Conservation (phyloP, 352 stramenopile species). For the Phytophthora colocasiae region DNA sequence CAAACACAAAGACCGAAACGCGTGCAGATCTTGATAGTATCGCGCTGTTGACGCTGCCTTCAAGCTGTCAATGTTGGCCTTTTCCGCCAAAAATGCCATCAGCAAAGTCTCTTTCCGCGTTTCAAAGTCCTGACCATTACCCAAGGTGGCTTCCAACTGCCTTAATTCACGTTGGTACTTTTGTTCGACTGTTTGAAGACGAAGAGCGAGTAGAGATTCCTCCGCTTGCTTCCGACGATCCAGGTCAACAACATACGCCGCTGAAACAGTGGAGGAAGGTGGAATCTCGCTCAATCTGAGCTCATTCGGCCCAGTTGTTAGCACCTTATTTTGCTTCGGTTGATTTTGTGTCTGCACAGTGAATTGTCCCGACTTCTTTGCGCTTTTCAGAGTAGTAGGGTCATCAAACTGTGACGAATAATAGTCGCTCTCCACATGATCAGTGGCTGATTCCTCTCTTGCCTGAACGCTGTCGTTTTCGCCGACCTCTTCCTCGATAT, state of each 20-base stretch:
- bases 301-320: background rate
- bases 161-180: conserved; percentile 45
- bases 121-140: conserved; percentile 18
- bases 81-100: conserved; percentile 58
- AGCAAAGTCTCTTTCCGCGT: conserved; percentile 43
- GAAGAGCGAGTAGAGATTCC: conserved; percentile 54
- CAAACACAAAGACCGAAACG: conserved; percentile 50
- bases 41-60: conserved; percentile 57
- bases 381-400: background rate
- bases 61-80: conserved; percentile 61
- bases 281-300: background rate
- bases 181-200: conserved; percentile 47
- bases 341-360: background rate
- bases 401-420: conserved; percentile 28
- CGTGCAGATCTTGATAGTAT: conserved; percentile 73
- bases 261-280: conserved; percentile 16
- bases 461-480: background rate
- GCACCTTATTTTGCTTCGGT: too few species aligned
- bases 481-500: conserved; percentile 1
- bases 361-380: background rate
- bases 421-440: conserved; percentile 3
- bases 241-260: conserved; percentile 51
- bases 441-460: background rate
- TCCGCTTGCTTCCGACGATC: conserved; percentile 62
- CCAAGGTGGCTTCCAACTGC: conserved; percentile 21